Base-by-base conservation (phyloP, 495 filamentous ascomycete genomes). In the Evernia prunastri region DNA sequence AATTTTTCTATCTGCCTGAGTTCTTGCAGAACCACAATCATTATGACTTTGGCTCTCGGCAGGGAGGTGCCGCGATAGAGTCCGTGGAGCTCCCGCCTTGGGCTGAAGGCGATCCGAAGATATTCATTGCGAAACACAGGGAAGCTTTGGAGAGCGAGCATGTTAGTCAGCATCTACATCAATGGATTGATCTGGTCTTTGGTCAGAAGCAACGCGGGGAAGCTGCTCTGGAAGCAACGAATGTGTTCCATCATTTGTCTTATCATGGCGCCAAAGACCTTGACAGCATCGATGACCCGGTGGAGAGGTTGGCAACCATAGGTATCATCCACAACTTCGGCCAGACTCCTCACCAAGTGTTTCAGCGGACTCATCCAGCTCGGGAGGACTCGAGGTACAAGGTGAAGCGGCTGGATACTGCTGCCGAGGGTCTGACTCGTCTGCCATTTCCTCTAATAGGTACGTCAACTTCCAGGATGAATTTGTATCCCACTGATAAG, bases 241-340 rank as follows among this genome's bases (percentile, higher is more conserved):
- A 98, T 72, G 91, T 97, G 58, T 98, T 96, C 81, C 91, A 96
- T 68, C 89, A 95, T 70, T 79, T 96, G 17, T 96, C 92, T 1
- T 98, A 98, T 75, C 89, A 91, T 66, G 94, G 94, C 18, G 91
- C 93, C 13, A 91, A 89, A 68, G 89, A 98, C 75, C 81, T 98
- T 4, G 94, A 98, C 69, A 86, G 85, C 56, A 97, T 98, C 69
- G 84, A 87, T 47, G 94, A 98, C 71, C 89, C 89, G 0, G 82
- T 90, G 62, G 92, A 96, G 72, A 81, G 89, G 42, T 75, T 89
- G 23, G 89, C 90, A 7, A 92, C 91, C 0, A 96, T 96, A 67
- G 89, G 91, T 31, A 96, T 96, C 70, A 96, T 98, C 64, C 92
- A 98, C 75, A 97, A 97, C 71, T 98, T 98, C 75, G 94, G 94